A percentile compares a stretch with the other conserved stretches of the same genome.
phyloP scores from a whole-genome alignment of 192 early-diverging fungal genomes.

The Coemansia sp. region DNA sequence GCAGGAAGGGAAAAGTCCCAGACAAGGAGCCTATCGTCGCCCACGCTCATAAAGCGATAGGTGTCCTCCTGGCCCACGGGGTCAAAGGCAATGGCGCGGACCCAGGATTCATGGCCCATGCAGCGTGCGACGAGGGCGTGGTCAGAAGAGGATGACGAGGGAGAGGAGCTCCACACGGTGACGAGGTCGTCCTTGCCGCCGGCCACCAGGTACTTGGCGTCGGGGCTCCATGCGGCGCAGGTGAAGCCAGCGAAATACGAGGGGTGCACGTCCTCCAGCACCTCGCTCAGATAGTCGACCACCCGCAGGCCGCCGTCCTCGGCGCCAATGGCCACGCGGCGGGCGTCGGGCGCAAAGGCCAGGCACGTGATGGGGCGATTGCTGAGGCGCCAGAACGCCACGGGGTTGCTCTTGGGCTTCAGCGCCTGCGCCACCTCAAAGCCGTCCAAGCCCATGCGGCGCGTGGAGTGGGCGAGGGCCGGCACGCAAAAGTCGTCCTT shows the following conservation, averaged over 20 bases:
- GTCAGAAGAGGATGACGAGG: conserved; percentile 50
- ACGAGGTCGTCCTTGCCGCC: conserved; percentile 95
- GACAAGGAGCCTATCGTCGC: conserved; percentile 84
- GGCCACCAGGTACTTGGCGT: conserved; percentile 78
- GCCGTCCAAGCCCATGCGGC: conserved; percentile 2
- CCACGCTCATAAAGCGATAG: conserved; percentile 87
- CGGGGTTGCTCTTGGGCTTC: conserved; percentile 80
- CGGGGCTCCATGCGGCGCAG: conserved; percentile 89
- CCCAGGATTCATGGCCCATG: conserved; percentile 92
- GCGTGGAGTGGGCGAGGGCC: conserved; percentile 9
- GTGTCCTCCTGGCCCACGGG: conserved; percentile 68
- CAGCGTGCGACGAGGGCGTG: conserved; percentile 80
- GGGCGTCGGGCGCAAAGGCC: conserved; percentile 82
- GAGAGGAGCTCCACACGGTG: conserved; percentile 72
- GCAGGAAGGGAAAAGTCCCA: conserved; percentile 91
- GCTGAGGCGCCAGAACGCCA: conserved; percentile 75
- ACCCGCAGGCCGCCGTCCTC: conserved; percentile 78
- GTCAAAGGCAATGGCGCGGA: conserved; percentile 84
- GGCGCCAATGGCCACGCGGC: conserved; percentile 77
- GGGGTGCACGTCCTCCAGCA: conserved; percentile 70
- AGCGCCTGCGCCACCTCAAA: conserved; percentile 51
- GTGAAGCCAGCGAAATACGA: conserved; percentile 86
- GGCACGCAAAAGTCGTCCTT: conserved; percentile 70
- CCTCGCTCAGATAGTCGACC: conserved; percentile 72
- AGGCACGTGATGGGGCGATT: conserved; percentile 70